Conservation (phyloP, 805 yeast species). For the Starmerella vitae region DNA sequence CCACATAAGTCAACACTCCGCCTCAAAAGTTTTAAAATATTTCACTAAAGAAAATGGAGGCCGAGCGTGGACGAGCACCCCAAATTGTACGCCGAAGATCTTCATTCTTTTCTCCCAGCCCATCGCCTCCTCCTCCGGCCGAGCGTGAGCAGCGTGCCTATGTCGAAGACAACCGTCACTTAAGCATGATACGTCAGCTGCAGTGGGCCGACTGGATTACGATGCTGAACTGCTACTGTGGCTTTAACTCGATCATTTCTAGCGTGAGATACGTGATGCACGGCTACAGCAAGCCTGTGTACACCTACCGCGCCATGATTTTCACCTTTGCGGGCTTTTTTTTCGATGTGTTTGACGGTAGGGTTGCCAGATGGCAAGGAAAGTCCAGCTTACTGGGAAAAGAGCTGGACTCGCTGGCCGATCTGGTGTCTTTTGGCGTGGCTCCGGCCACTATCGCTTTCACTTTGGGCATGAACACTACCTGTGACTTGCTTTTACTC, state of each 20-base stretch:
- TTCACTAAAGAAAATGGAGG: no score
- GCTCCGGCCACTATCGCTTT: constrained; percentile 92
- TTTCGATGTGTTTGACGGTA: constrained; percentile 93
- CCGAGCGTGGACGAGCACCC: constrained; percentile 14
- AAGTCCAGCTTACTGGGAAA: constrained; percentile 92
- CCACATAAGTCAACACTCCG: no score
- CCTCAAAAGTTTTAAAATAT: no score
- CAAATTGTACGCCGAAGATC: constrained; percentile 22
- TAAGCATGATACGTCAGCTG: constrained; percentile 56
- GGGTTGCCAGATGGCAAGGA: constrained; percentile 88
- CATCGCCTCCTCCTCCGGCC: constrained; percentile 29
- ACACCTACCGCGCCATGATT: constrained; percentile 70
- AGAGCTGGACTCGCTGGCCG: constrained; percentile 93
- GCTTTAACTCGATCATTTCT: constrained; percentile 78
- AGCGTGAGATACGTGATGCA: constrained; percentile 71
- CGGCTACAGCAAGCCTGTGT: constrained; percentile 43
- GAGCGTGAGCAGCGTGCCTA: constrained; percentile 52
- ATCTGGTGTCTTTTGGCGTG: constrained; percentile 85
- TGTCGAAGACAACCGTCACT: constrained; percentile 71
- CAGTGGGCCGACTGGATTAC: constrained; percentile 97
- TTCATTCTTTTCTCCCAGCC: constrained; percentile 28
- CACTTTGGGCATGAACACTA: constrained; percentile 76
- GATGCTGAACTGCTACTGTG: constrained; percentile 82
- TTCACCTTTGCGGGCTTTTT: constrained; percentile 84
- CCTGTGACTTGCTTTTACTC: constrained; percentile 62